Evolutionary conservation across 106 monocot species (phyloP).

Genomic region (Platanthera zijinensis): DNA sequence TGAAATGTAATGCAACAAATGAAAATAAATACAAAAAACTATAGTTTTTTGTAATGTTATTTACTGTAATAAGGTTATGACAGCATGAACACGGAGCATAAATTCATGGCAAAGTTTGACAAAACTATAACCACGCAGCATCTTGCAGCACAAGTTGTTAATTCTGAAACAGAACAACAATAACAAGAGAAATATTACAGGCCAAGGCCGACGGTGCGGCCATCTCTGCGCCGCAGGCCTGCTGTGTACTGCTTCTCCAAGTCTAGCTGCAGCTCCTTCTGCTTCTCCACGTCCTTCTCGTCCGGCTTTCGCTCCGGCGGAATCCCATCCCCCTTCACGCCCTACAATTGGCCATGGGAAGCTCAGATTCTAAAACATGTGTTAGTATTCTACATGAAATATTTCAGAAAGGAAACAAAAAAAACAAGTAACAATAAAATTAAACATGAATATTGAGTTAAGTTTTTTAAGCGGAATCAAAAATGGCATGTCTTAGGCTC

Average conservation of each 20-base stretch:
- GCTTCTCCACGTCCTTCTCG: conserved; percentile 49
- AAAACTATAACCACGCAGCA: background rate
- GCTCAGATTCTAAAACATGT: conserved; percentile 95
- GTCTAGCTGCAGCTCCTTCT: conserved; percentile 66
- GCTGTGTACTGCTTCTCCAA: conserved; percentile 97
- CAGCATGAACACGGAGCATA: background rate
- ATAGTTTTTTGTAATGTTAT: too few species aligned
- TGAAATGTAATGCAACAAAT: background rate
- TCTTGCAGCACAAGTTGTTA: background rate
- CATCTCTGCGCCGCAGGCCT: conserved; percentile 86
- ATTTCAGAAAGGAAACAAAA: background rate
- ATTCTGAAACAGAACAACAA: background rate
- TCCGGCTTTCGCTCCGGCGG: conserved; percentile 28
- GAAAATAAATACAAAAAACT: background rate
- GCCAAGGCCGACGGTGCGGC: conserved; percentile 93
- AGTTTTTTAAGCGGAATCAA: background rate
- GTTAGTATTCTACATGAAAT: conserved; percentile 40
- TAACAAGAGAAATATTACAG: conserved; percentile 22
- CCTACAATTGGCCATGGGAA: conserved; percentile 97
- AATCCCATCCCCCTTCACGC: conserved; percentile 64
- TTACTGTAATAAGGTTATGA: background rate
- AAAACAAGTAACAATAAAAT: background rate
- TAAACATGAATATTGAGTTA: background rate
- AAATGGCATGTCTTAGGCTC: too few species aligned
- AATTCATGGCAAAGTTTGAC: background rate